These are phyloP conservation scores for Hura crepitans DNA, from an alignment of 441 rosid genomes.

Conservation along the genomic window DNA sequence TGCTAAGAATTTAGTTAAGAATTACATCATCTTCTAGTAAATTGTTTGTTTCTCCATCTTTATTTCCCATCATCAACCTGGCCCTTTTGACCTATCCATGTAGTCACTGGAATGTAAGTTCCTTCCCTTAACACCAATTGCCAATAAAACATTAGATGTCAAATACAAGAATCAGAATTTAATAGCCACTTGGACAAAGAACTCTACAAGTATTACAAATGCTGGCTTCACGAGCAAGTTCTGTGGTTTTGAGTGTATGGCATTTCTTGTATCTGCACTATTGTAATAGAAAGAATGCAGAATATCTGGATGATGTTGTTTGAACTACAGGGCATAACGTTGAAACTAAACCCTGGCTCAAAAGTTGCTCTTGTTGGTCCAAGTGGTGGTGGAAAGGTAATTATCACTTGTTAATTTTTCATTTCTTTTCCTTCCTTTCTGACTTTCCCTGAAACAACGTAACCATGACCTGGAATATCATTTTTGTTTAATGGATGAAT, in stretches of 20 bases:
- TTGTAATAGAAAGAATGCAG: slow-evolving; percentile 3
- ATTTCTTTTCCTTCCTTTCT: background rate
- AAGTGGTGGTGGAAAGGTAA: slow-evolving; percentile 97
- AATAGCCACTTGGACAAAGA: background rate
- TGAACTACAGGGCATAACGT: slow-evolving; percentile 67
- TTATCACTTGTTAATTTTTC: background rate
- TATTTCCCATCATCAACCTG: background rate
- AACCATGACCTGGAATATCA: background rate
- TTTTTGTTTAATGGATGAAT: background rate
- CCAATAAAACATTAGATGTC: background rate
- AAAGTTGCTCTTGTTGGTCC: slow-evolving; percentile 98
- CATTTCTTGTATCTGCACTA: background rate
- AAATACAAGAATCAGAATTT: background rate
- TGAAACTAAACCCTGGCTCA: slow-evolving; percentile 72
- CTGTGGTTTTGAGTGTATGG: background rate
- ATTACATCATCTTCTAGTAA: background rate
- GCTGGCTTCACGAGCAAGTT: background rate
- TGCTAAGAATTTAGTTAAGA: background rate
- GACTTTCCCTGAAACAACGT: background rate
- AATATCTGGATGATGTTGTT: background rate
- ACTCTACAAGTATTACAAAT: background rate
- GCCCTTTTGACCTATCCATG: background rate
- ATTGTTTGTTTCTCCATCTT: too few species aligned
- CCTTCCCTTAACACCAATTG: background rate
- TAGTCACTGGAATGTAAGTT: background rate